Evolutionary conservation across 768 basidiomycete genomes (phyloP), one percentile per base, ranked within the genome.

Genomic region (Pleurotus sapidus): DNA sequence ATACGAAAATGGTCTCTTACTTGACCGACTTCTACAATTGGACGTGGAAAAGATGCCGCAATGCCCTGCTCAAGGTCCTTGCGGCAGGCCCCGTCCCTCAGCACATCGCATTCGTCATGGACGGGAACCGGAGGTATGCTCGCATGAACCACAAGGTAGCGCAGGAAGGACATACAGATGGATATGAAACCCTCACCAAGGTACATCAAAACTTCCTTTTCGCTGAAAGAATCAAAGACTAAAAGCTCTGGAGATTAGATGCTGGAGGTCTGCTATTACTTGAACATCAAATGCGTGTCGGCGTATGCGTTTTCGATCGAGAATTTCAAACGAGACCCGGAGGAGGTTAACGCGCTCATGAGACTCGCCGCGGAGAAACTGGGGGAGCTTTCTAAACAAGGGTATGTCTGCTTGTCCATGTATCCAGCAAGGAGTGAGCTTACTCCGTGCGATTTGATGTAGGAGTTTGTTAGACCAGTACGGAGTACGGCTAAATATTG

Each of bases 261-360:
- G 56, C 75, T 98, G 15, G 92, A 95, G 68, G 78, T 95, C 25
- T 95, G 95, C 64, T 74, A 96, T 18, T 76, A 81, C 1, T 79
- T 99, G n/a, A 75, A 84, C 11, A 80, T 99, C 48, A 80, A 76
- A 58, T 93, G 89, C 59, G 94, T 98, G 23, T 88, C 93, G 2
- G 91, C 89, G n/a, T 99, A 96, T 64, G 93, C 94, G n/a, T 99
- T 99, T 72, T 84, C 95, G 1, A 94, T 98, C 59, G 96, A 98
- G 64, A 99, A 98, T 73, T 98, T 98, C 75, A 91, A 91, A 60
- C 83, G 97, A 18, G 81, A 89, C 0, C 76, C 82, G 55, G 87
- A 88, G 3, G 97, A 99, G 69, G 93, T 99, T 1, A 84, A 89
- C 23, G 84, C 85, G 2, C 78, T 98, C 63, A 94, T 99, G 93